These are phyloP conservation scores for Syncephalastrum racemosum DNA, from an alignment of 371 early-diverging fungal species.

Conservation along the genomic window DNA sequence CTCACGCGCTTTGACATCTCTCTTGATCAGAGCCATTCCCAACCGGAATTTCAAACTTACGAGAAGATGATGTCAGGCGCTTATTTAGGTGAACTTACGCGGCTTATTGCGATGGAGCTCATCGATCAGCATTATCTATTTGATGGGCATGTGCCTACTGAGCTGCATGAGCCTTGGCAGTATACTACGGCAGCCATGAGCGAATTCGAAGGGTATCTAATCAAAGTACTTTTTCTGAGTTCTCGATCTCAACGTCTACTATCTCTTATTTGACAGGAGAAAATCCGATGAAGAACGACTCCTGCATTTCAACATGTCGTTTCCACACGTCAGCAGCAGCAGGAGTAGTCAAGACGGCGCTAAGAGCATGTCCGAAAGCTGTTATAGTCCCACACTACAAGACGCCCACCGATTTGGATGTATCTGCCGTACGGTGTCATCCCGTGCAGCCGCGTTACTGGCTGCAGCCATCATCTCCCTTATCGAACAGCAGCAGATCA, in stretches of 20 bases:
- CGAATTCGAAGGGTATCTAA: constrained; percentile 31
- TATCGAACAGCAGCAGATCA: constrained; percentile 36
- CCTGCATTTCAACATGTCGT: neutral
- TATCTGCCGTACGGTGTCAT: constrained; percentile 29
- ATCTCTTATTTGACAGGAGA: constrained; percentile 59
- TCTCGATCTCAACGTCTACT: constrained; percentile 69
- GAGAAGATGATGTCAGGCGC: constrained; percentile 94
- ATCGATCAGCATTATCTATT: constrained; percentile 67
- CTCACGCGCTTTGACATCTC: constrained; percentile 77
- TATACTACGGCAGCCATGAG: constrained; percentile 78
- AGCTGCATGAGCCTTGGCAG: constrained; percentile 56
- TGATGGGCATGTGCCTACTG: constrained; percentile 54
- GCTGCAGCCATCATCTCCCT: constrained; percentile 34
- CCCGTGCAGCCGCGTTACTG: constrained; percentile 32
- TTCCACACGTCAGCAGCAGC: neutral
- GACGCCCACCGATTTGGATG: constrained; percentile 25
- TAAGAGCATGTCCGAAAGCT: neutral
- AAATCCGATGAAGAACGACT: neutral
- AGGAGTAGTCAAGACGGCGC: neutral
- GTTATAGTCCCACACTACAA: neutral
- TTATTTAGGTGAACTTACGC: constrained; percentile 89
- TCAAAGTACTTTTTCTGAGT: constrained; percentile 35
- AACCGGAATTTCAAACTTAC: constrained; percentile 81
- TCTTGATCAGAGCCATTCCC: constrained; percentile 72
- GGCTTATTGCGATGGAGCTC: constrained; percentile 72